These are phyloP conservation scores for Talaromyces islandicus DNA, from an alignment of 2,329 filamentous ascomycete species.

Conservation along the genomic window DNA sequence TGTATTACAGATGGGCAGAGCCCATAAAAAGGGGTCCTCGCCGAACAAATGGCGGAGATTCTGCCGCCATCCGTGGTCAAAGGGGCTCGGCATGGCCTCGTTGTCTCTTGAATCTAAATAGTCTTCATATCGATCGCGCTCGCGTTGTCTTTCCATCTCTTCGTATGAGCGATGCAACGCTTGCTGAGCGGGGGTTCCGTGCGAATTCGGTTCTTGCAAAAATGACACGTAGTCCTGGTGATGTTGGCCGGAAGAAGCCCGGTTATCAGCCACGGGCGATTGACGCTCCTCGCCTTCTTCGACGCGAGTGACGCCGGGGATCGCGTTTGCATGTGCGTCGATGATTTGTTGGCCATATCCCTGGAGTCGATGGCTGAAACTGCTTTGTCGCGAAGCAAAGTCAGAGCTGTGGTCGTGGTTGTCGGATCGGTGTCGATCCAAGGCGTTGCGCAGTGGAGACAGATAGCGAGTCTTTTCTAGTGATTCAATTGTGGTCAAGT, in stretches of 20 bases:
- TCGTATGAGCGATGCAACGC: conserved; percentile 44
- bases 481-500: conserved; percentile 92
- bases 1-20: conserved; percentile 74
- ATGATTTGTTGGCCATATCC: conserved; percentile 67
- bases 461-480: conserved; percentile 94
- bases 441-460: conserved; percentile 65
- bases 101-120: conserved; percentile 90
- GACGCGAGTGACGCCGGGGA: conserved; percentile 71
- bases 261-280: conserved; percentile 25
- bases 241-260: not conserved
- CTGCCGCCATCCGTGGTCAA: conserved; percentile 76
- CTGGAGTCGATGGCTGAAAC: conserved; percentile 42
- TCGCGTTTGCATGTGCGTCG: conserved; percentile 73
- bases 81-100: conserved; percentile 82
- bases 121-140: conserved; percentile 63
- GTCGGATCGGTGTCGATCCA: conserved; percentile 59
- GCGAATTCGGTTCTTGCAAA: conserved; percentile 8
- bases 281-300: conserved; percentile 68
- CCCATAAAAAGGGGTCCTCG: conserved; percentile 65
- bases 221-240: conserved; percentile 12
- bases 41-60: conserved; percentile 84
- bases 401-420: conserved; percentile 23
- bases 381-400: conserved; percentile 25
- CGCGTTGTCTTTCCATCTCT: conserved; percentile 57
- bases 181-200: conserved; percentile 40